Base-by-base conservation (phyloP, 768 basidiomycete species). In the Boletus pseudopeckii region DNA sequence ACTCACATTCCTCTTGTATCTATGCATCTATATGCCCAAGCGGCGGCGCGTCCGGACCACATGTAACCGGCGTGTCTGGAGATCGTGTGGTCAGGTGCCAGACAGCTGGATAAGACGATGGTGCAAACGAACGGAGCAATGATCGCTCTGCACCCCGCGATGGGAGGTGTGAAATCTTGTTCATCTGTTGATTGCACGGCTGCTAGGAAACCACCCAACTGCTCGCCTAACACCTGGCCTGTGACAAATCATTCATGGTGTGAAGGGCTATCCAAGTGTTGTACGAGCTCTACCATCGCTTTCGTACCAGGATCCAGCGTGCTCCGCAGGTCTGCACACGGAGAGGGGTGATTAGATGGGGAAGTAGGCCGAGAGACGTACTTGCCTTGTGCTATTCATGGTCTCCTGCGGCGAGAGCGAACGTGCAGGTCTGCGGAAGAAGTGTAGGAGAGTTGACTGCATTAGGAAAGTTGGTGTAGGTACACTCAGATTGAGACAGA, bases 21-120 rank as follows among this genome's bases (percentile, higher is more conserved):
- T 55, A 98, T 88, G 64, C 83, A 83, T 70, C 84, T 87, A 74
- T 98, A 99, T 0, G 96, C 96, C 92, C 93, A 98, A 3, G 93
- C 96, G 3, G 97, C 96, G 1, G 95, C 80, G 5, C 84, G 85
- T 20, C 97, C 97, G 50, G 94, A 97, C 72, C 97, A 98, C 5
- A 85, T 80, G 73, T 95, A 98, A 6, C 97, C 97, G 2, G 97
- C 97, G 70, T 99, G 97, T 10, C 95, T 98, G 67, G 22, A 38
- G 10, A 62, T 38, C 9, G 34, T 18, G 22, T 13, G 9, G 36
- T 65, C 30, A 67, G 56, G 48, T 32, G 32, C 15, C 13, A 47
- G 41, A 33, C 17, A 44, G 34, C 14, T 32, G 18, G 38, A 26
- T 11, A 45, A 39, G 54, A 45, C 15, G 34, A 18, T 26, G 28